Conservation (phyloP, 768 basidiomycete species). For the Mycena floridula region DNA sequence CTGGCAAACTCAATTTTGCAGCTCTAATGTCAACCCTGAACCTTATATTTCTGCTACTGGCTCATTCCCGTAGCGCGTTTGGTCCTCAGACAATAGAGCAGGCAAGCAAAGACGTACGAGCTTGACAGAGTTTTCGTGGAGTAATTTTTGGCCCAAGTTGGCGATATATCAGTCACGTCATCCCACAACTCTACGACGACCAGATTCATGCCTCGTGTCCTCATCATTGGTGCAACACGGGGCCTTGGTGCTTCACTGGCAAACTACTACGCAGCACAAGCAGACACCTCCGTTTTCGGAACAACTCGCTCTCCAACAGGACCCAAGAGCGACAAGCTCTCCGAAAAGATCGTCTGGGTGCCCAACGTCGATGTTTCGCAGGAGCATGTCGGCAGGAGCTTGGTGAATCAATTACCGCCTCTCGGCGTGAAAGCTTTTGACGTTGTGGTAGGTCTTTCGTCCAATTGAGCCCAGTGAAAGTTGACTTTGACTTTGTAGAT, state of each 20-base stretch:
- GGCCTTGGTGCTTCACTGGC: conserved; percentile 36
- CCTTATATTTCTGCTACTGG: too few relatives aligned
- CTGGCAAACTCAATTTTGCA: too few relatives aligned
- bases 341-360: conserved; percentile 27
- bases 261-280: conserved; percentile 27
- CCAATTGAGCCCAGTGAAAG: too few relatives aligned
- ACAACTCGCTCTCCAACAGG: conserved; percentile 28
- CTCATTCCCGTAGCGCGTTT: too few relatives aligned
- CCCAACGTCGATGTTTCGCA: conserved; percentile 22
- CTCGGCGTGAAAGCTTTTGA: conserved; percentile 34
- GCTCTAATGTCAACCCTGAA: too few relatives aligned
- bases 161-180: too few relatives aligned
- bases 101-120: too few relatives aligned
- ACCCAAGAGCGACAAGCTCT: conserved; percentile 27
- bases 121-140: too few relatives aligned
- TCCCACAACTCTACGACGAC: neutral
- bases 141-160: too few relatives aligned
- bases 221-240: conserved; percentile 39
- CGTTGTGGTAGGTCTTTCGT: conserved; percentile 27
- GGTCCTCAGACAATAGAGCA: too few relatives aligned
- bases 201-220: conserved; percentile 21
- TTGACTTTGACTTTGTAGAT: conserved; percentile 5
- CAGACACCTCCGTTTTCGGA: conserved; percentile 19
- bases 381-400: conserved; percentile 27
- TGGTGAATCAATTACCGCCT: too few relatives aligned